Evolutionary conservation across 345 rosid species (phyloP).

Genomic region (Pistacia vera): DNA sequence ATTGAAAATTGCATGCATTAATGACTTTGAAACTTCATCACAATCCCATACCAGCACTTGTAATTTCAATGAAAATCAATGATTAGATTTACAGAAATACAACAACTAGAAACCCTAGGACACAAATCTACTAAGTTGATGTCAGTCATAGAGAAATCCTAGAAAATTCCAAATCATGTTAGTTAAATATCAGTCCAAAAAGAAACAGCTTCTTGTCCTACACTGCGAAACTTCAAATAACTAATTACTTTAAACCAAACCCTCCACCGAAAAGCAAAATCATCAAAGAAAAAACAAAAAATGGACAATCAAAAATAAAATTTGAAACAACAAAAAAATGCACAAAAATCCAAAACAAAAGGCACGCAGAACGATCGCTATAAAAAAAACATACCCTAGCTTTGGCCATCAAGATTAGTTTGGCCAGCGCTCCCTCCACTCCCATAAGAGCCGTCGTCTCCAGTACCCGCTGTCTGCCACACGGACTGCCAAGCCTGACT

Average conservation of each 20-base stretch:
- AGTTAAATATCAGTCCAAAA: neutral
- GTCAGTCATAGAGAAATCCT: neutral
- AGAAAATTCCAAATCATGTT: neutral
- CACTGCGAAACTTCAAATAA: neutral
- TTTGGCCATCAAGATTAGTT: slow-evolving; percentile 66
- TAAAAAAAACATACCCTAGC: slow-evolving; percentile 24
- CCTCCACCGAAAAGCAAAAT: neutral
- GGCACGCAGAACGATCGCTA: neutral
- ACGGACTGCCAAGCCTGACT: slow-evolving; percentile 97
- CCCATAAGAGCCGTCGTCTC: slow-evolving; percentile 68
- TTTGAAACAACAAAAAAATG: neutral
- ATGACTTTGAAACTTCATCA: neutral
- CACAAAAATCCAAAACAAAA: neutral
- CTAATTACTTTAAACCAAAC: neutral
- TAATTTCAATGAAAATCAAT: neutral
- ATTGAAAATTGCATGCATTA: neutral
- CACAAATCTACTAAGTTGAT: neutral
- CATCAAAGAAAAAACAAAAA: neutral
- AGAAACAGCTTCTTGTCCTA: neutral
- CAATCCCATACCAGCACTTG: neutral
- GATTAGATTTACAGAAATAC: neutral
- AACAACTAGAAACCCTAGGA: neutral
- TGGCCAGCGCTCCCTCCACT: slow-evolving; percentile 72
- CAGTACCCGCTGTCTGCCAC: slow-evolving; percentile 71
- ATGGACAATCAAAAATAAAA: neutral